phyloP scores from a whole-genome alignment of 176 grass and related monocot genomes.

The Echinochloa phyllopogon region DNA sequence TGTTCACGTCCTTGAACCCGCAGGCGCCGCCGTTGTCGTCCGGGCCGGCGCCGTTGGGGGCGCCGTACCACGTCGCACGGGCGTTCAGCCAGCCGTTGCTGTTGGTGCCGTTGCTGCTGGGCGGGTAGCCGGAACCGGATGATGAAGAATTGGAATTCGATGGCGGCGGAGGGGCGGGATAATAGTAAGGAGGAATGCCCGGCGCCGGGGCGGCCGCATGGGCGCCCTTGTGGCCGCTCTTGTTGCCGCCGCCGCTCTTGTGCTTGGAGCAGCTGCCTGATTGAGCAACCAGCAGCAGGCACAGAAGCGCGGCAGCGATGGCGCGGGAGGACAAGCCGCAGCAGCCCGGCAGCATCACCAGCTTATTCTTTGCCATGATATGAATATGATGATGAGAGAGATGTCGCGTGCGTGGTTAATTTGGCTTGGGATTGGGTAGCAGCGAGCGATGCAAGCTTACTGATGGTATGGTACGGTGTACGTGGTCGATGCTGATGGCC shows the following conservation, averaged over 20 bases:
- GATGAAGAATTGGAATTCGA: not conserved
- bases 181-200: too few relatives aligned
- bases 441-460: too few relatives aligned
- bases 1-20: slow-evolving; percentile 59
- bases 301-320: slow-evolving; percentile 28
- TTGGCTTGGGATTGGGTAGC: too few relatives aligned
- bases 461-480: too few relatives aligned
- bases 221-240: too few relatives aligned
- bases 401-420: too few relatives aligned
- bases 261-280: not conserved
- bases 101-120: not conserved
- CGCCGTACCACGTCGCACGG: slow-evolving; percentile 70
- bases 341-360: not conserved
- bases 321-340: not conserved
- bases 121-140: too few relatives aligned
- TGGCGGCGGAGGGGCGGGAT: not conserved
- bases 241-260: too few relatives aligned
- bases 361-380: too few relatives aligned
- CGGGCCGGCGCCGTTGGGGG: slow-evolving; percentile 58
- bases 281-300: slow-evolving; percentile 12
- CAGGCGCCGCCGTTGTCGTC: slow-evolving; percentile 69
- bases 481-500: too few relatives aligned
- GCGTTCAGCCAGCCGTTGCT: slow-evolving; percentile 41
- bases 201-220: too few relatives aligned
- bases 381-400: too few relatives aligned